phyloP scores from a whole-genome alignment of 345 rosid genomes.

The Populus ilicifolia region DNA sequence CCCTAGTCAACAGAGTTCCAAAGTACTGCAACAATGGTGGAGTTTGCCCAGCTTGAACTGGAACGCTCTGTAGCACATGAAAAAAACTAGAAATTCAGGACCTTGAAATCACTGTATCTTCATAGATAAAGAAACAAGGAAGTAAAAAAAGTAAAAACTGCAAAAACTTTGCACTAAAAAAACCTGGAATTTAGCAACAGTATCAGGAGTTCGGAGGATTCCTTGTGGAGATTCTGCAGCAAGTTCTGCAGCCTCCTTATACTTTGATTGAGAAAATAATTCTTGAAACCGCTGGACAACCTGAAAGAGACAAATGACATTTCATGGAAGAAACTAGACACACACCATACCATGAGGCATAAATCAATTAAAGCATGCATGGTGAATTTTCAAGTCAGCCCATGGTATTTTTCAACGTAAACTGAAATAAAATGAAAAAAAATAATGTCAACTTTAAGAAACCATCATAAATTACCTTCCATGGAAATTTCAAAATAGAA shows the following conservation, averaged over 20 bases:
- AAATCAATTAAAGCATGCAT: neutral
- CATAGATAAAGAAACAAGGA: neutral
- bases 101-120: neutral
- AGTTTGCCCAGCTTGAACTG: slow-evolving; percentile 94
- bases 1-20: slow-evolving; percentile 83
- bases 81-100: neutral
- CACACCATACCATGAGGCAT: neutral
- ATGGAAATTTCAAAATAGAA: neutral
- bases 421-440: neutral
- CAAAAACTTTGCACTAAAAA: slow-evolving; percentile 5
- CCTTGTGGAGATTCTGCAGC: slow-evolving; percentile 99
- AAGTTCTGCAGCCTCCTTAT: slow-evolving; percentile 97
- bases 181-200: slow-evolving; percentile 95
- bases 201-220: slow-evolving; percentile 87
- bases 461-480: neutral
- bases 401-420: neutral
- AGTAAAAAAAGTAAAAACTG: neutral
- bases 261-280: slow-evolving; percentile 87
- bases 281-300: slow-evolving; percentile 97
- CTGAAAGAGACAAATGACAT: slow-evolving; percentile 32
- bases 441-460: neutral
- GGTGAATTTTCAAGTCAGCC: neutral
- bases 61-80: slow-evolving; percentile 66
- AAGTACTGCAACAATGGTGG: slow-evolving; percentile 93
- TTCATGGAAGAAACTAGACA: neutral